A percentile compares a stretch with the other conserved stretches of the same genome.
Conservation (phyloP, 345 rosid genomes). For the Sisymbrium irio region DNA sequence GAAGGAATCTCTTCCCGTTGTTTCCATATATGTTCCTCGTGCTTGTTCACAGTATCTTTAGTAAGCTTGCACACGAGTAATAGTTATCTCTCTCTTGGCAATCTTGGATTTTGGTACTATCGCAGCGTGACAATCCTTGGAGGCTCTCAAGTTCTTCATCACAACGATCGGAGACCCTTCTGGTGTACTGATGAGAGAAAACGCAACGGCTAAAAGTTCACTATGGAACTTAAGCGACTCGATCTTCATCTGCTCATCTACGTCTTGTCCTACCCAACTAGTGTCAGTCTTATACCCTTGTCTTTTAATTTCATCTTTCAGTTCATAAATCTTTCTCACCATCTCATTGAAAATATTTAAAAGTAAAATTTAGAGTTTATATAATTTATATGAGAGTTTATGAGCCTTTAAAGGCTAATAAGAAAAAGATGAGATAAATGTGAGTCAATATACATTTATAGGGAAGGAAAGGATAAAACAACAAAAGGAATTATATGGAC, state of each 20-base stretch:
- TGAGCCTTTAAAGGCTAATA: too few species aligned
- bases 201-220: conserved; percentile 80
- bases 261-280: conserved; percentile 63
- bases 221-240: conserved; percentile 80
- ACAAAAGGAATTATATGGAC: too few species aligned
- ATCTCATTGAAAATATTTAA: conserved; percentile 65
- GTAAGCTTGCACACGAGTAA: conserved; percentile 1
- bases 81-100: conserved; percentile 68
- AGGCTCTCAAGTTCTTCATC: conserved; percentile 84
- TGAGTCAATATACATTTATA: too few species aligned
- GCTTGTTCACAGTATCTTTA: conserved; percentile 79
- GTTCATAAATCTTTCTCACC: conserved; percentile 44
- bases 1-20: conserved; percentile 81
- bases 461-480: too few species aligned
- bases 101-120: conserved; percentile 80
- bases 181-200: conserved; percentile 73
- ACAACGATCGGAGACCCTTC: conserved; percentile 69
- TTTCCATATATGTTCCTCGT: conserved; percentile 94
- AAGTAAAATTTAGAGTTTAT: too few species aligned
- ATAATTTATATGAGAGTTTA: too few species aligned
- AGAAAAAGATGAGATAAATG: too few species aligned
- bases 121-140: conserved; percentile 81
- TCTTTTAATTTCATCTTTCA: conserved; percentile 54
- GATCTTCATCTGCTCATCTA: conserved; percentile 53
- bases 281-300: conserved; percentile 80